phyloP scores from a whole-genome alignment of 129 eudicot species.

The Helianthus tuberosus region DNA sequence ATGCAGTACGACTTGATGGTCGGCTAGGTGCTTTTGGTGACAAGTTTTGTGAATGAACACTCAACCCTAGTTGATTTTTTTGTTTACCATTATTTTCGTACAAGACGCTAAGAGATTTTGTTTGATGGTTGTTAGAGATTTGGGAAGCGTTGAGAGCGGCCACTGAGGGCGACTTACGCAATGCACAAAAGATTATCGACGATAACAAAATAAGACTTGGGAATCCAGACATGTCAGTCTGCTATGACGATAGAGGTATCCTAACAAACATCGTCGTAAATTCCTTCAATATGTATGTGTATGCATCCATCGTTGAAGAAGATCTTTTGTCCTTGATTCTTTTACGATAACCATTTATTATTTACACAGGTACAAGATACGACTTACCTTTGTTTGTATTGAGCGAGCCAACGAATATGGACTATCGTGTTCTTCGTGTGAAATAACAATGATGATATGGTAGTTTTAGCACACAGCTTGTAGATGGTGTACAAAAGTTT shows the following conservation, averaged over 20 bases:
- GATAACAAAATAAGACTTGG: slow-evolving; percentile 5
- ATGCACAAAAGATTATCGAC: slow-evolving; percentile 24
- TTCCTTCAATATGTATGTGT: not conserved
- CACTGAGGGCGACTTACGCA: slow-evolving; percentile 9
- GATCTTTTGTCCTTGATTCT: not conserved
- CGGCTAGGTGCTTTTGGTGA: slow-evolving; percentile 16
- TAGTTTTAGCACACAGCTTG: not conserved
- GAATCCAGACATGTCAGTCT: slow-evolving; percentile 18
- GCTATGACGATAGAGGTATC: slow-evolving; percentile 21
- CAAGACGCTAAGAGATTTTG: not conserved
- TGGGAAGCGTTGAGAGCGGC: slow-evolving; percentile 24
- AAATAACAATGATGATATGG: slow-evolving; percentile 7
- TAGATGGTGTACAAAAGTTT: not conserved
- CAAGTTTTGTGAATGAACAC: not conserved
- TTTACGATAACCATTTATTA: not conserved
- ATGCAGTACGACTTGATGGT: not conserved
- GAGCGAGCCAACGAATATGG: slow-evolving; percentile 27
- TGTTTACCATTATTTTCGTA: not conserved
- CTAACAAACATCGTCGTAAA: too few species aligned
- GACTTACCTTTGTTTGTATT: slow-evolving; percentile 24
- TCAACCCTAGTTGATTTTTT: not conserved
- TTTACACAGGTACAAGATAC: slow-evolving; percentile 21
- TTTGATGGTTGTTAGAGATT: slow-evolving; percentile 16
- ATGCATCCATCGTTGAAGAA: not conserved
- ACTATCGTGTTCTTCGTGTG: slow-evolving; percentile 18